Conservation (phyloP, 148 eudicot genomes). For the Suaeda aralocaspica region DNA sequence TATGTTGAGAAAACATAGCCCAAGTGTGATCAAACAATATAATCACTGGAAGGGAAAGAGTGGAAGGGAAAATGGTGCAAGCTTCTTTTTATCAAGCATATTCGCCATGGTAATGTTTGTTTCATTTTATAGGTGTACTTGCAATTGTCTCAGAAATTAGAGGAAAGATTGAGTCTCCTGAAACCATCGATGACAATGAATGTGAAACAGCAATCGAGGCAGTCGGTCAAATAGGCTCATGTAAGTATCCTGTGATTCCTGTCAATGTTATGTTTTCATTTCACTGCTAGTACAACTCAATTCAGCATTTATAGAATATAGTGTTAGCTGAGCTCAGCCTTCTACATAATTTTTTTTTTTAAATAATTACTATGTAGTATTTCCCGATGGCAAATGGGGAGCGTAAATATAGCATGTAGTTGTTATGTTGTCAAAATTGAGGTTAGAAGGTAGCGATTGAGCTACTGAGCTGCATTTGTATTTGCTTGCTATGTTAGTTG, state of each 20-base stretch:
- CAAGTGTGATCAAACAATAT: neutral
- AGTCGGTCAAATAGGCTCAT: constrained; percentile 77
- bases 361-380: too few species aligned
- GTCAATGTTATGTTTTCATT: too few species aligned
- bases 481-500: too few species aligned
- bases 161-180: constrained; percentile 46
- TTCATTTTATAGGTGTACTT: constrained; percentile 40
- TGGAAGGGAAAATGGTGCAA: neutral
- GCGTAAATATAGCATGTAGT: too few species aligned
- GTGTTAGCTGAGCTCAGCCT: too few species aligned
- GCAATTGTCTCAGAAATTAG: constrained; percentile 57
- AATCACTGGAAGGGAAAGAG: neutral
- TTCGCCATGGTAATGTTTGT: neutral
- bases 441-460: too few species aligned
- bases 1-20: neutral
- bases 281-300: neutral
- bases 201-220: constrained; percentile 88
- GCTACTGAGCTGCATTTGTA: too few species aligned
- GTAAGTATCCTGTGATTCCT: constrained; percentile 66
- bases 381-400: too few species aligned
- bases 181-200: constrained; percentile 67
- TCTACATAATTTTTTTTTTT: too few species aligned
- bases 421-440: too few species aligned
- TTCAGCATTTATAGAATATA: too few species aligned
- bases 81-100: constrained; percentile 1